Percentiles rank a stretch among this genome's conserved stretches.
phyloP scores from a whole-genome alignment of 2,329 filamentous ascomycete genomes.

The Furcasterigmium furcatum region DNA sequence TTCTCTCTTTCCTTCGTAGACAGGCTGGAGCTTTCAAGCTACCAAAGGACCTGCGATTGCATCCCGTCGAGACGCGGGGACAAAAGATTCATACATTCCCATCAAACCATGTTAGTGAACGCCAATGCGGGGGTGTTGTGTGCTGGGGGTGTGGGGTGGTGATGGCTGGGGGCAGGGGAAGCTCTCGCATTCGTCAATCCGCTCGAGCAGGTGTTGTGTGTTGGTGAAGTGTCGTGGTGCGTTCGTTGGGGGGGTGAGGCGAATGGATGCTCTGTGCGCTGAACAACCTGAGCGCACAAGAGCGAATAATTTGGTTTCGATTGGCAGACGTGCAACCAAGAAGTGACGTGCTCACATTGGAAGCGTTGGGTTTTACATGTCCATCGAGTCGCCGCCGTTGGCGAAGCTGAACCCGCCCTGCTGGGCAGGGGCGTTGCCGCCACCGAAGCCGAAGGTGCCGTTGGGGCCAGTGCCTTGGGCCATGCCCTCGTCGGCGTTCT shows the following conservation, averaged over 20 bases:
- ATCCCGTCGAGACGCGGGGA: slow-evolving; percentile 7
- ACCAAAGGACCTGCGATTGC: slow-evolving; percentile 50
- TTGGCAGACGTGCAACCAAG: too few species aligned
- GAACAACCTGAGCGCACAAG: too few species aligned
- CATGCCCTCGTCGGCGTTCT: slow-evolving; percentile 79
- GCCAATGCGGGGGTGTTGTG: slow-evolving; percentile 12
- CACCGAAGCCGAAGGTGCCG: slow-evolving; percentile 75
- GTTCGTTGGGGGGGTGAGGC: too few species aligned
- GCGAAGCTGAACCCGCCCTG: slow-evolving; percentile 94
- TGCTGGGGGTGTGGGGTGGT: slow-evolving; percentile 11
- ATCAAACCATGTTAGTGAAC: slow-evolving; percentile 33
- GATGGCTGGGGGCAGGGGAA: too few species aligned
- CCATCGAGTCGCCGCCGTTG: slow-evolving; percentile 63
- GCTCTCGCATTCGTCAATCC: slow-evolving; percentile 6
- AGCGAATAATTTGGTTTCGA: not conserved
- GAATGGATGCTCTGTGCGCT: too few species aligned
- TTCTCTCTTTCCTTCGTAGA: slow-evolving; percentile 18
- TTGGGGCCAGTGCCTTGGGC: slow-evolving; percentile 67
- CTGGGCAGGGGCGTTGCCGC: slow-evolving; percentile 46
- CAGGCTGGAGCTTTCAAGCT: slow-evolving; percentile 65
- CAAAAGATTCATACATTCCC: slow-evolving; percentile 23
- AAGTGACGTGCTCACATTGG: too few species aligned
- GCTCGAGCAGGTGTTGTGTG: slow-evolving; percentile 4
- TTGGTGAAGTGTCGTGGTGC: too few species aligned
- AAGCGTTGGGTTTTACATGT: too few species aligned